These are phyloP conservation scores for Cercophora scortea DNA, from an alignment of 495 filamentous ascomycete species.

Conservation along the genomic window DNA sequence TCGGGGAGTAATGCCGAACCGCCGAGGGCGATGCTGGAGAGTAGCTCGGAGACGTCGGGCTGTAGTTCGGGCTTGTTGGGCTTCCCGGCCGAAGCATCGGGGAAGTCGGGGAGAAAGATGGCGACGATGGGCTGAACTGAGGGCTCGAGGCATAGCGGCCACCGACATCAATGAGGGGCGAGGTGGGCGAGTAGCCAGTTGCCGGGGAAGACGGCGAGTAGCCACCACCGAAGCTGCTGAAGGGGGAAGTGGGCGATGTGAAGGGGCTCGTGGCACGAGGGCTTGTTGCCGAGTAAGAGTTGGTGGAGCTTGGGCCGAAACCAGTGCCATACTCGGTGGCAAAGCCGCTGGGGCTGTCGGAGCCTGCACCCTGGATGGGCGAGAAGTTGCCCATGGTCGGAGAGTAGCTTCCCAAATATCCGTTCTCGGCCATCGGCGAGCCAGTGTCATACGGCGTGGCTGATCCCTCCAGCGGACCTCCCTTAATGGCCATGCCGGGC, in stretches of 20 bases:
- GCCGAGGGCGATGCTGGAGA: slow-evolving; percentile 62
- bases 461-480: slow-evolving; percentile 67
- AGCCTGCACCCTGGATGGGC: slow-evolving; percentile 70
- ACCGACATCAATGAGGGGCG: slow-evolving; percentile 51
- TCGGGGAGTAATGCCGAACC: slow-evolving; percentile 55
- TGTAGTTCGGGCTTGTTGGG: slow-evolving; percentile 62
- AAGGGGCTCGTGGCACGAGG: slow-evolving; percentile 77
- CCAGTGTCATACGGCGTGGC: slow-evolving; percentile 91
- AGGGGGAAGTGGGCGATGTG: slow-evolving; percentile 66
- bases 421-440: slow-evolving; percentile 76
- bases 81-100: slow-evolving; percentile 55
- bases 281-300: slow-evolving; percentile 59
- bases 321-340: slow-evolving; percentile 42
- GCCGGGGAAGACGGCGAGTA: slow-evolving; percentile 61
- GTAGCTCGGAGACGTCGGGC: slow-evolving; percentile 77
- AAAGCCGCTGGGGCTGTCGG: slow-evolving; percentile 72
- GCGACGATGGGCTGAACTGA: slow-evolving; percentile 65
- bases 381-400: slow-evolving; percentile 86
- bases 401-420: slow-evolving; percentile 52
- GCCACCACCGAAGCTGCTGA: slow-evolving; percentile 56
- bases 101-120: slow-evolving; percentile 79
- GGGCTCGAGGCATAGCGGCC: slow-evolving; percentile 63
- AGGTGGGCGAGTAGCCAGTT: slow-evolving; percentile 67
- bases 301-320: slow-evolving; percentile 50
- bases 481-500: slow-evolving; percentile 66